Evolutionary conservation across 2,329 filamentous ascomycete species (phyloP).

Genomic region (Botrytis fragariae): DNA sequence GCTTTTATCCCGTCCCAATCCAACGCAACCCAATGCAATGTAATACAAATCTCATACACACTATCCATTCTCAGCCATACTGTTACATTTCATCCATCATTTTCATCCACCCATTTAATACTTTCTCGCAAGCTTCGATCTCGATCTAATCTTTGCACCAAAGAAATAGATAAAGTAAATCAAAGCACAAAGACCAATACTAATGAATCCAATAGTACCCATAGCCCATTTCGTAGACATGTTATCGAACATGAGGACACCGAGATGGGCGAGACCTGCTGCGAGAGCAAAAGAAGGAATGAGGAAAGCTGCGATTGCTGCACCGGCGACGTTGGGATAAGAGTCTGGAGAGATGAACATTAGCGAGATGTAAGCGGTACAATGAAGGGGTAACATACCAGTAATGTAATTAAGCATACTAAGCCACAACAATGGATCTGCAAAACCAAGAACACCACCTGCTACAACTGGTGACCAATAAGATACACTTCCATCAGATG

Average conservation of each 20-base stretch:
- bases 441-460: conserved; percentile 43
- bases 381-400: conserved; percentile 20
- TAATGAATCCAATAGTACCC: conserved; percentile 43
- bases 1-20: background rate
- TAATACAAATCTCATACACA: background rate
- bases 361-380: background rate
- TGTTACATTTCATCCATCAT: background rate
- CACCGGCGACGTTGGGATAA: conserved; percentile 44
- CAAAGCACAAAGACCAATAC: conserved; percentile 41
- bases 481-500: conserved; percentile 41
- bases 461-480: conserved; percentile 45
- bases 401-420: conserved; percentile 43
- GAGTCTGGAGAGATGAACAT: conserved; percentile 32
- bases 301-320: conserved; percentile 44
- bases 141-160: conserved; percentile 14
- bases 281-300: conserved; percentile 46
- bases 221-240: conserved; percentile 44
- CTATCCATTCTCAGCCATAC: background rate
- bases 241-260: conserved; percentile 38
- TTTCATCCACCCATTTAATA: background rate
- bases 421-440: conserved; percentile 45
- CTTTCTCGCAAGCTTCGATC: conserved; percentile 12
- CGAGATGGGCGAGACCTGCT: conserved; percentile 43
- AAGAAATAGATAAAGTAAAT: conserved; percentile 44
- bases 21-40: background rate